Conservation (phyloP, 2,329 filamentous ascomycete species). For the Colletotrichum abscissum region DNA sequence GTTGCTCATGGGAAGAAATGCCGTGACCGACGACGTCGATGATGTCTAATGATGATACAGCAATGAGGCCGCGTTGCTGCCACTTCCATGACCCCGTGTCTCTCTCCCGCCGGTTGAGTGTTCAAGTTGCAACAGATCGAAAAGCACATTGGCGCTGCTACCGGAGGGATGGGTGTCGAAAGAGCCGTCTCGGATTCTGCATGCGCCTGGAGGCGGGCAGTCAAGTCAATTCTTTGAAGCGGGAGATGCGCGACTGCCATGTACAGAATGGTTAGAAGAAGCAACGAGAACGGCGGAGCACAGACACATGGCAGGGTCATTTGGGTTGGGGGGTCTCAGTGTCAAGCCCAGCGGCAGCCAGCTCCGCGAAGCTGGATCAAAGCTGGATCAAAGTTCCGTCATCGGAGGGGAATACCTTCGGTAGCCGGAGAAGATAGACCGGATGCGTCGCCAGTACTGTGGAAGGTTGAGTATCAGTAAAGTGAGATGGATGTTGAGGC, state of each 20-base stretch:
- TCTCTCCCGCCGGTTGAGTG: constrained; percentile 27
- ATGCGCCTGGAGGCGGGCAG: not conserved
- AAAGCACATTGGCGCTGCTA: constrained; percentile 2
- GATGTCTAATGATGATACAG: not conserved
- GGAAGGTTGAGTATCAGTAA: not conserved
- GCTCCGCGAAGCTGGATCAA: constrained; percentile 2
- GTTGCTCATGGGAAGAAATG: not conserved
- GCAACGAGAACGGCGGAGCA: constrained; percentile 16
- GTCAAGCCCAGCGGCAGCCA: not conserved
- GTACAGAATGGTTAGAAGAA: constrained; percentile 15
- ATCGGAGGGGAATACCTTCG: not conserved
- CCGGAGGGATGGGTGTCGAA: not conserved
- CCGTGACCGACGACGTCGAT: not conserved
- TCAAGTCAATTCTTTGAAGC: not conserved
- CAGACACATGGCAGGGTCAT: constrained; percentile 1
- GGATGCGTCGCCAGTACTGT: constrained; percentile 6
- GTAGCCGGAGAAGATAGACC: not conserved
- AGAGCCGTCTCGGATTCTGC: not conserved
- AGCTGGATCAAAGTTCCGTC: not conserved
- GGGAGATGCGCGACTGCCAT: constrained; percentile 15
- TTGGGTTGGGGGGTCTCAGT: constrained; percentile 20
- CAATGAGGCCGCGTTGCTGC: constrained; percentile 23
- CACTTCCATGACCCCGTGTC: constrained; percentile 27
- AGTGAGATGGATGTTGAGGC: not conserved
- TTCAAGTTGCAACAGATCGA: not conserved